Evolutionary conservation across 805 yeast species (phyloP), one percentile per base, ranked within the genome.

Genomic region (Pichia nakasei): DNA sequence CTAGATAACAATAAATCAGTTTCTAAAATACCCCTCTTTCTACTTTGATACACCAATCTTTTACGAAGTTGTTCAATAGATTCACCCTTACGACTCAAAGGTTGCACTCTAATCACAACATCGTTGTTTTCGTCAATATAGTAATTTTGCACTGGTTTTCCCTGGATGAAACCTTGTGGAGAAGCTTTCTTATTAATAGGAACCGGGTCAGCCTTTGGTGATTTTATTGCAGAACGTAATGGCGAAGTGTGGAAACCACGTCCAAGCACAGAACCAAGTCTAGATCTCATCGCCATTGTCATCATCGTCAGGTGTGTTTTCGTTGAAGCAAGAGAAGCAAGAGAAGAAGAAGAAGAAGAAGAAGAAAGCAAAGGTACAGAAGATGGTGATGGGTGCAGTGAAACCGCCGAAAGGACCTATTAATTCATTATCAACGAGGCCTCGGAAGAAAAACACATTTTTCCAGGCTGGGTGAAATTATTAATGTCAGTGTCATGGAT

Each of bases 1-100:
- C 88, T 73, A 18, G 93, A 80, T 46, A 93, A 71, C 37, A 93
- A 67, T 54, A 93, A 67, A 60, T 93, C 98, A 6, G 96, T 82
- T 60, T 93, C 98, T 46, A 93, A 72, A 45, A 93, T 93, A 32
- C 98, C 98, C 59, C 98, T 76, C 63, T 93, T 93, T 51, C 98
- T 75, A 27, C 91, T 80, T 63, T 93, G 98, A 63, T 93, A 93
- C 2, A 85, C 67, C 54, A 93, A 67, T 49, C 98, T 75, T n/a
- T 96, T 94, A 52, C 88, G 74, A 64, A 85, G 86, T 38, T 73
- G 73, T 27, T 83, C 87, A 1, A 78, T 63, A 9, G 78, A 60
- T 64, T 93, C 98, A 50, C 81, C 81, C 3, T 68, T 66, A 52
- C 98, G 75, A 48, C 80, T 76, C 41, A 88, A 69, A 1, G 98